Base-by-base conservation (phyloP, 1,284 basidiomycete species). In the Takashimella tepidaria region DNA sequence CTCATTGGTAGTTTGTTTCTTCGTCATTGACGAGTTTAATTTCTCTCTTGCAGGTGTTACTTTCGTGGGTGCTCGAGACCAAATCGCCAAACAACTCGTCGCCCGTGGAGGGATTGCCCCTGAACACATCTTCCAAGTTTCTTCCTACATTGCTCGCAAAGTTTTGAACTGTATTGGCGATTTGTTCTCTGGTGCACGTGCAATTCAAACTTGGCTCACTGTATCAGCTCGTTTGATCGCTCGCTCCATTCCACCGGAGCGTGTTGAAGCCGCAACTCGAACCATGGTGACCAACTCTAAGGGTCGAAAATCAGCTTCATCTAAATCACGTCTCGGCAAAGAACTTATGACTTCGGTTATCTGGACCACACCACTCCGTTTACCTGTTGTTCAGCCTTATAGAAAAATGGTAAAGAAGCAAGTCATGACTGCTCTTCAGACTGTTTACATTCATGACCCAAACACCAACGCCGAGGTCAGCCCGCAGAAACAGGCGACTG, bases 341-440 rank as follows among this genome's bases (percentile, higher is more conserved):
- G 93, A 97, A 72, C 88, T 93, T 71, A 98, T 98, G 95, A 90
- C 91, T 16, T 82, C 85, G 19, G 92, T 99, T 11, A 86, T 95
- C 21, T 99, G 96, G 96, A 97, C 92, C 11, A 95, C 92, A 0
- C 89, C 92, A 0, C 79, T 99, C 8, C 92, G 92, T 5, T 74
- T 98, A 53, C 95, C 95, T 0, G 89, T 99, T 60, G 92, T 95
- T 0, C 96, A 98, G 75, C 96, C 93, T 2, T 98, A 98, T 74
- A 84, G 96, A 63, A 90, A 92, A 78, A 75, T 80, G 65, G 81
- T 86, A 64, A 91, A 86, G 74, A 92, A 91, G 73, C 70, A 72
- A 62, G 81, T 93, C 59, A 81, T 84, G 77, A 97, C 95, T 0
- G 78, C 85, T 13, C 74, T 98, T 56, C 95, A 98, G 77, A 86